Evolutionary conservation across 192 early-diverging fungal genomes (phyloP).

Genomic region (Chytriomyces sp.): DNA sequence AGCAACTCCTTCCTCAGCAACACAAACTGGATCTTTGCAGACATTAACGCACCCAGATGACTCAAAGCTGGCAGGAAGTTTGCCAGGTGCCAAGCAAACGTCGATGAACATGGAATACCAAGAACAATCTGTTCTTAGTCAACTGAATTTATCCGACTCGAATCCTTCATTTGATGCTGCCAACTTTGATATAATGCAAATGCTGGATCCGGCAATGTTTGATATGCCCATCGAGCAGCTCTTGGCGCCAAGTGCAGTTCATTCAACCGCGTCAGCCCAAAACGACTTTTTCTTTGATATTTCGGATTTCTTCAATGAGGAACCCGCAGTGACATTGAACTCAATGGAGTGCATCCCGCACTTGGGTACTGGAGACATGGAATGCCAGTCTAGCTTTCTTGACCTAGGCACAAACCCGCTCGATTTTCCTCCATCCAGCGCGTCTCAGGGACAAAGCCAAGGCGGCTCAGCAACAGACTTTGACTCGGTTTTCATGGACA

Average conservation of each 20-base stretch:
- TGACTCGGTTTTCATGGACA: no score
- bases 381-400: no score
- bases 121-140: not conserved
- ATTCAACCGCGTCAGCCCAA: not conserved
- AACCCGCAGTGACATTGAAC: no score
- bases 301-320: not conserved
- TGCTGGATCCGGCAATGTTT: not conserved
- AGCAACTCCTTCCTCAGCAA: not conserved
- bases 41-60: not conserved
- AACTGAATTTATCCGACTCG: not conserved
- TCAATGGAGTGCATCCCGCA: no score
- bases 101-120: not conserved
- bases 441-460: no score
- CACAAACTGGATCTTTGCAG: not conserved
- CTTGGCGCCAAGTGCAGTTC: not conserved
- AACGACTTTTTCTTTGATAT: constrained; percentile 4
- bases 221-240: not conserved
- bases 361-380: no score
- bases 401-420: no score
- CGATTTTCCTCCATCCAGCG: no score
- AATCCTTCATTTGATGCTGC: not conserved
- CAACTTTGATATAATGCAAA: not conserved
- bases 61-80: not conserved
- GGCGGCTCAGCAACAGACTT: no score
- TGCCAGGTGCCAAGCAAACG: not conserved